Evolutionary conservation across 2,329 filamentous ascomycete species (phyloP).

Genomic region (Lecanicillium sp.): DNA sequence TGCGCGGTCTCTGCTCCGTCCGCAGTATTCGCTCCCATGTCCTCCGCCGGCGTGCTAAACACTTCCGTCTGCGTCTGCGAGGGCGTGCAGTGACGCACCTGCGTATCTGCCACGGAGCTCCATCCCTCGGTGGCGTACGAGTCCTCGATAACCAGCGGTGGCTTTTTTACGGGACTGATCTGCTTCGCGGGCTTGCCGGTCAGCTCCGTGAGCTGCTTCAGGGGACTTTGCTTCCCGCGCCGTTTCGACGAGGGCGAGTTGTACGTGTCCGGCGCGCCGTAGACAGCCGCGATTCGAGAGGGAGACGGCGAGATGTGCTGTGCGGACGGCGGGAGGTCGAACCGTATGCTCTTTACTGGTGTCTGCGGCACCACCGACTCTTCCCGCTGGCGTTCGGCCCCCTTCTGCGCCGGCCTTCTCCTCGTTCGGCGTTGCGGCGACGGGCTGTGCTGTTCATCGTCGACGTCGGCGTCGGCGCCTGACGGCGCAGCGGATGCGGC

Average conservation of each 20-base stretch:
- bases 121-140: conserved; percentile 36
- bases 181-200: conserved; percentile 18
- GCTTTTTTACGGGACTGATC: conserved; percentile 16
- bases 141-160: conserved; percentile 38
- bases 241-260: conserved; percentile 35
- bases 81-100: conserved; percentile 17
- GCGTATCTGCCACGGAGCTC: conserved; percentile 21
- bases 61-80: conserved; percentile 14
- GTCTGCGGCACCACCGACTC: conserved; percentile 38
- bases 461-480: conserved; percentile 10
- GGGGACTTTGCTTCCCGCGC: conserved; percentile 22
- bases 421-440: conserved; percentile 18
- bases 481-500: conserved; percentile 14
- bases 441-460: conserved; percentile 12
- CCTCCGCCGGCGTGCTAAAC: conserved; percentile 14
- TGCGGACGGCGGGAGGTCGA: conserved; percentile 41
- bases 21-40: not conserved
- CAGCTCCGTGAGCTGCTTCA: conserved; percentile 17
- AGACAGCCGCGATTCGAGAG: conserved; percentile 32
- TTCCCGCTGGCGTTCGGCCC: conserved; percentile 19
- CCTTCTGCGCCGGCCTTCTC: conserved; percentile 5
- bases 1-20: not conserved
- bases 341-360: conserved; percentile 28
- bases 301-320: conserved; percentile 34
- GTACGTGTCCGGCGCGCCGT: conserved; percentile 28